These are phyloP conservation scores for Agarophyton chilense DNA, from an alignment of 23 red algal species.

Conservation along the genomic window DNA sequence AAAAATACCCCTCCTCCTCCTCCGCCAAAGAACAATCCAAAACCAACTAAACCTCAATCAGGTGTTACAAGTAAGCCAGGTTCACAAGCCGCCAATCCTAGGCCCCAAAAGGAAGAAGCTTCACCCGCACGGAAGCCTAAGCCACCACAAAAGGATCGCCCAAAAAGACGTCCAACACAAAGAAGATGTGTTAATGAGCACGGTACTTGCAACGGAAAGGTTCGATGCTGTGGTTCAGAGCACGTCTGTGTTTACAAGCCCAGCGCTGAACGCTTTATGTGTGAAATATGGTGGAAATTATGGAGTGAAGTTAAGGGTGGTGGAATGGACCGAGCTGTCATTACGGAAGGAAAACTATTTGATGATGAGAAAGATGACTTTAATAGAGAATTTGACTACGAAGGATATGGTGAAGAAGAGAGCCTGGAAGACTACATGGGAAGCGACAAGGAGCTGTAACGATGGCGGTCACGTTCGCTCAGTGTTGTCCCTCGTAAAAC, in stretches of 20 bases:
- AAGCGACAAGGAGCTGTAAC: not conserved
- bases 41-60: not conserved
- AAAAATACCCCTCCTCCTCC: not conserved
- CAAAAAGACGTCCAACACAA: not conserved
- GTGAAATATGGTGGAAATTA: constrained; percentile 38
- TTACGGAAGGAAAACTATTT: not conserved
- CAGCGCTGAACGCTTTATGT: not conserved
- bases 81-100: not conserved
- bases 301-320: not conserved
- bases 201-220: not conserved
- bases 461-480: too few species aligned
- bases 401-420: not conserved
- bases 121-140: not conserved
- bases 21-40: not conserved
- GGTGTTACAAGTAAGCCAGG: not conserved
- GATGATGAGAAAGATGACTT: not conserved
- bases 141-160: not conserved
- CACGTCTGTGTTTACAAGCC: constrained; percentile 28
- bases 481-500: too few species aligned
- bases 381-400: not conserved
- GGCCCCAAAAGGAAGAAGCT: not conserved
- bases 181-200: not conserved
- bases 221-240: constrained; percentile 24
- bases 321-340: not conserved
- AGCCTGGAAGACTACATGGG: not conserved